Base-by-base conservation (phyloP, 2,329 filamentous ascomycete species). In the Metarhizium album region DNA sequence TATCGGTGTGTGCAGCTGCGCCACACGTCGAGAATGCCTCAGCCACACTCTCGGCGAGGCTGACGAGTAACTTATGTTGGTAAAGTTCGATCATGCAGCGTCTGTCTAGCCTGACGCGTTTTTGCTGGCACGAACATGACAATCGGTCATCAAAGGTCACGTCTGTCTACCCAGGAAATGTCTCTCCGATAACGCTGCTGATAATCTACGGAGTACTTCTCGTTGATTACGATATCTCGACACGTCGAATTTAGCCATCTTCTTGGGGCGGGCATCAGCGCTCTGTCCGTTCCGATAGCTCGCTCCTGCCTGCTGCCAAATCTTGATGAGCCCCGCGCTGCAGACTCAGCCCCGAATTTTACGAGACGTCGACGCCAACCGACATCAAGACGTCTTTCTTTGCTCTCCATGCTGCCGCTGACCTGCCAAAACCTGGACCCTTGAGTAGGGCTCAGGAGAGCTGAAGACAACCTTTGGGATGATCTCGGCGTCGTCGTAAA, bases 361-460 rank as follows among this genome's bases (percentile, higher is more conserved):
- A n/a, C 54, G 56, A 45, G 42, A 14, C 22, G 22, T 42, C 38
- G 18, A 42, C 38, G 13, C 18, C 40, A 9, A 13, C 33, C 40
- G 37, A 33, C 27, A 46, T 42, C 20, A 22, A 48, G 31, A 37
- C 49, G 38, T 31, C 40, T 20, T 20, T 49, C 56, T 55, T 56
- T 49, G 55, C 56, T 53, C 57, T 60, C 67, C 62, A 68, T 68
- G 66, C 64, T 57, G 61, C 60, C 55, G 46, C 59, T 57, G 60
- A 57, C 57, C 58, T 58, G 56, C 57, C 53, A 58, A 56, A 54
- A 48, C 65, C 62, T 67, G 62, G 64, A 63, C 65, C 66, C 65
- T 65, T 67, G 63, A 67, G 56, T 60, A 49, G 64, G 66, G 60
- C 64, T 61, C 60, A 59, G 64, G 61, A 43, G 40, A 43, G 40